Conservation (phyloP, 495 filamentous ascomycete species). For the Penicillium goetzii region DNA sequence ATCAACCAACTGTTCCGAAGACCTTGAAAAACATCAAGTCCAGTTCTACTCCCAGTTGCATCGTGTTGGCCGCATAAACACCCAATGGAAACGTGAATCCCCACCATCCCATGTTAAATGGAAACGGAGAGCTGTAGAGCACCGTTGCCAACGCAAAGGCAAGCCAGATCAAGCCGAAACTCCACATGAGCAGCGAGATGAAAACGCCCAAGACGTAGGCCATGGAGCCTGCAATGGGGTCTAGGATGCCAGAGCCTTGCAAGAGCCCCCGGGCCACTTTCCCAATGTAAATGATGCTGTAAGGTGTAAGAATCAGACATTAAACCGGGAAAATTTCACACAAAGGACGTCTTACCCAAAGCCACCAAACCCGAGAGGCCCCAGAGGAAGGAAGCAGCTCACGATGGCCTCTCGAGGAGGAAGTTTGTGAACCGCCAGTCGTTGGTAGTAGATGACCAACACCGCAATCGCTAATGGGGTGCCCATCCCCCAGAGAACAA, state of each 20-base stretch:
- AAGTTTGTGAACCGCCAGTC: conserved; percentile 49
- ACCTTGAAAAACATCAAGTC: conserved; percentile 55
- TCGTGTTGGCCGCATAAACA: conserved; percentile 56
- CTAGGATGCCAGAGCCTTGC: conserved; percentile 26
- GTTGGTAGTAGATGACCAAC: conserved; percentile 54
- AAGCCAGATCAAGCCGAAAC: conserved; percentile 55
- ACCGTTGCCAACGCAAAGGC: conserved; percentile 51
- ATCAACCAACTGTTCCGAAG: conserved; percentile 44
- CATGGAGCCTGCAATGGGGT: conserved; percentile 40
- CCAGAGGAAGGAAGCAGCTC: conserved; percentile 50
- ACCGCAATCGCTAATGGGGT: conserved; percentile 46
- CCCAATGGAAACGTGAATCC: conserved; percentile 62
- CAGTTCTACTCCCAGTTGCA: conserved; percentile 48
- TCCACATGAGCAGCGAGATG: conserved; percentile 51
- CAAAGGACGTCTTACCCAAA: conserved; percentile 34
- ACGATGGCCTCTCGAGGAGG: conserved; percentile 52
- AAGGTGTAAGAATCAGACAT: not conserved
- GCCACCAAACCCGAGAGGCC: conserved; percentile 52
- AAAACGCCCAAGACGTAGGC: conserved; percentile 47
- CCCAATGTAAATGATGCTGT: conserved; percentile 47
- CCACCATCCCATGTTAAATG: conserved; percentile 69
- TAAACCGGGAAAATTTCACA: not conserved
- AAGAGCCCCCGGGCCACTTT: conserved; percentile 43
- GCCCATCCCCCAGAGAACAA: conserved; percentile 51
- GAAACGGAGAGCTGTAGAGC: conserved; percentile 45